phyloP scores from a whole-genome alignment of 2,329 filamentous ascomycete species.

The Aspergillus awamori region DNA sequence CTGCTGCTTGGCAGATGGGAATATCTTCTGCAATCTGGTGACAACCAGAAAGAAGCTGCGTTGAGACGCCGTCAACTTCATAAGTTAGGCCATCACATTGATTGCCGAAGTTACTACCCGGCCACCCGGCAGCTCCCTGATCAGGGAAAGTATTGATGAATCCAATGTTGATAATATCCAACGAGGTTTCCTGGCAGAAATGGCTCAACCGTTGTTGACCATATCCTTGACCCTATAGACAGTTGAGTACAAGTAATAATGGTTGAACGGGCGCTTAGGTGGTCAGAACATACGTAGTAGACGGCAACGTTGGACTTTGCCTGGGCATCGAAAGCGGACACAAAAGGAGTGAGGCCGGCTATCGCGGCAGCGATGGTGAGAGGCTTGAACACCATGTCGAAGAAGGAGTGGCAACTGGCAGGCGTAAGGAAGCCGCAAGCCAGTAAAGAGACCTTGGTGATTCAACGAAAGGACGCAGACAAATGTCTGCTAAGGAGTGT shows the following conservation, averaged over 20 bases:
- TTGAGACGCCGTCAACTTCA: constrained; percentile 39
- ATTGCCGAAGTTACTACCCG: constrained; percentile 60
- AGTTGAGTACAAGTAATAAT: constrained; percentile 15
- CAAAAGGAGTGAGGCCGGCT: constrained; percentile 33
- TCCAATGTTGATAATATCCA: constrained; percentile 60
- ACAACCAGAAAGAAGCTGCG: constrained; percentile 49
- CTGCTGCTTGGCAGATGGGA: constrained; percentile 42
- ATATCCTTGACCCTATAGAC: constrained; percentile 54
- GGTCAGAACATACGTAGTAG: constrained; percentile 51
- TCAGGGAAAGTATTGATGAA: constrained; percentile 60
- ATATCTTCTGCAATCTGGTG: constrained; percentile 48
- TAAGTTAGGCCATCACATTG: constrained; percentile 52
- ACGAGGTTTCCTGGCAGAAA: constrained; percentile 54
- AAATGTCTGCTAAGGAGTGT: constrained; percentile 37
- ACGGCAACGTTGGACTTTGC: constrained; percentile 54
- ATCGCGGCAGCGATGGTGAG: constrained; percentile 41
- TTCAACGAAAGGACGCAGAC: constrained; percentile 61
- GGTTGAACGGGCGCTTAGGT: no score
- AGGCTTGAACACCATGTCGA: constrained; percentile 42
- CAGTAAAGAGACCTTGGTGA: constrained; percentile 35
- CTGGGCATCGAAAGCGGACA: constrained; percentile 45
- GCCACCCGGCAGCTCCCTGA: constrained; percentile 48
- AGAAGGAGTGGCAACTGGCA: constrained; percentile 35
- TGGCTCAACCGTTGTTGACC: constrained; percentile 52
- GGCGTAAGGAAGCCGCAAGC: constrained; percentile 41